Conservation (phyloP, 2,329 filamentous ascomycete species). For the Botryotinia globosa region DNA sequence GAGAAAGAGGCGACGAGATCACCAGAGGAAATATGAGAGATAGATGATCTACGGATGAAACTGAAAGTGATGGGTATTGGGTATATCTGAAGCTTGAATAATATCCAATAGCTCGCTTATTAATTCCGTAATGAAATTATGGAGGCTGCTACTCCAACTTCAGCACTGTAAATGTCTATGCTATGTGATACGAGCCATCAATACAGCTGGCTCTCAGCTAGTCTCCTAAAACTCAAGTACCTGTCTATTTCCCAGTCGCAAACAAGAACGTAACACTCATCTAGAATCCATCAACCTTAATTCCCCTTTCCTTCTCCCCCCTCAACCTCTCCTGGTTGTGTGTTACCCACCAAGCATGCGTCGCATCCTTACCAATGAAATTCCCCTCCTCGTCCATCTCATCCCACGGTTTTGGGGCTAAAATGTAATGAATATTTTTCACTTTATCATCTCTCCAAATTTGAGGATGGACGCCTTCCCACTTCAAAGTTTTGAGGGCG, state of each 20-base stretch:
- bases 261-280: background rate
- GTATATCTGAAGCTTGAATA: background rate
- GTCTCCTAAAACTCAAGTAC: background rate
- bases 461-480: slow-evolving; percentile 49
- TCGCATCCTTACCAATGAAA: slow-evolving; percentile 44
- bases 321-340: slow-evolving; percentile 44
- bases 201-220: background rate
- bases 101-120: background rate
- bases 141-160: background rate
- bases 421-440: slow-evolving; percentile 61
- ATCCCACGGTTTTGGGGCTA: slow-evolving; percentile 61
- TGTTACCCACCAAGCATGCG: slow-evolving; percentile 56
- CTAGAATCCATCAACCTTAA: slow-evolving; percentile 31
- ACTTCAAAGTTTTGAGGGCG: slow-evolving; percentile 59
- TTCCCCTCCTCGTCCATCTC: slow-evolving; percentile 47
- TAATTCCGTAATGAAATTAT: background rate
- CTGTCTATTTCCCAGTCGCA: too few relatives aligned
- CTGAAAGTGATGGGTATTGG: background rate
- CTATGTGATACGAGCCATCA: background rate
- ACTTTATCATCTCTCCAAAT: slow-evolving; percentile 59
- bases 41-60: background rate
- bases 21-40: background rate
- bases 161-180: background rate
- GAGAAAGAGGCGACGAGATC: background rate
- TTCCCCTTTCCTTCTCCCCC: slow-evolving; percentile 38